Evolutionary conservation across 1,284 basidiomycete species (phyloP), one percentile per base, ranked within the genome.

Genomic region (Malassezia slooffiae): DNA sequence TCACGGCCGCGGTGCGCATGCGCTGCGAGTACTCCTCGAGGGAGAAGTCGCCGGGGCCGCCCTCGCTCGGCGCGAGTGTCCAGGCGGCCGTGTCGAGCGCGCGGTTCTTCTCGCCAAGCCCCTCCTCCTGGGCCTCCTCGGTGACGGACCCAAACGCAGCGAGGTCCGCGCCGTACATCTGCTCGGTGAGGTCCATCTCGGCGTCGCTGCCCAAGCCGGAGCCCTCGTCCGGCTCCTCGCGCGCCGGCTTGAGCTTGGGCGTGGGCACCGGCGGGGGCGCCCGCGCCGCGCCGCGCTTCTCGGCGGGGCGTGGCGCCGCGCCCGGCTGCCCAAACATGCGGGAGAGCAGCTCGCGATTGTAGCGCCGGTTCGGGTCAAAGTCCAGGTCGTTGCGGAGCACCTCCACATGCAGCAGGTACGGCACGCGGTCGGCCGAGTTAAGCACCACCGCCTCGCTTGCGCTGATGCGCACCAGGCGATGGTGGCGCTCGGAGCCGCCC

Each of bases 391-490:
- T 81, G 56, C 82, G 79, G 23, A 97, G 75, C 38, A 97, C 82
- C 72, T 99, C 93, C 43, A 97, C 80, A 50, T 95, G 78, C 12
- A 99, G 76, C 24, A 99, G 75, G 67, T 86, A 99, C 1, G 93
- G 93, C 1, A 88, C 90, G 35, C 85, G 79, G 70, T 97, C 90
- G 3, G 93, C 93, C 27, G 91, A 97, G 69, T 99, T 99, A 34
- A 99, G 79, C 5, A 97, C 93, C 26, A 97, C 93, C 32, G 87
- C 86, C 74, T 99, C 93, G 17, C 89, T 87, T 3, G 93, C 91
- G 13, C 90, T 90, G 70, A 99, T 93, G 57, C 93, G 81, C 31
- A 97, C 87, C 41, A 99, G 88, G 28, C 88, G 81, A 67, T 96
- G 90, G 68, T 99, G 91, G 59, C 58, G 60, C 32, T 48, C 34